phyloP scores from a whole-genome alignment of 805 yeast genomes.

The Yamadazyma philogaea region DNA sequence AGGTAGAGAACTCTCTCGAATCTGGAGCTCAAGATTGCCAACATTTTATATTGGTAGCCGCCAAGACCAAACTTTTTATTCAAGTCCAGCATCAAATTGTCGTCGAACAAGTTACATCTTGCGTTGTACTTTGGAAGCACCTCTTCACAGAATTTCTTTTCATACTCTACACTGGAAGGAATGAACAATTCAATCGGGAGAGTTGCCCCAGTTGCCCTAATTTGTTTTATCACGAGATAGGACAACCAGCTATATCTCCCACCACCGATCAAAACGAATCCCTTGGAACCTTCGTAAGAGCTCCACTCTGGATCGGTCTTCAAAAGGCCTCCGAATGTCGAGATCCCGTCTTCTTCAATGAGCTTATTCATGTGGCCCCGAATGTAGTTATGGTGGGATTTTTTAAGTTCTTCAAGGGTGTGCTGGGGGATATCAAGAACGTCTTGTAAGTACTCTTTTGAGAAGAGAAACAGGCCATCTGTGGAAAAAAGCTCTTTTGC shows the following conservation, averaged over 20 bases:
- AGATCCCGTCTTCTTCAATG: conserved; percentile 22
- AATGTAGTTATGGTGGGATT: conserved; percentile 36
- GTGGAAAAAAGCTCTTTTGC: conserved; percentile 44
- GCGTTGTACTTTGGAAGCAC: conserved; percentile 44
- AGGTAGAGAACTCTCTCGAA: conserved; percentile 47
- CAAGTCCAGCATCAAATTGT: conserved; percentile 16
- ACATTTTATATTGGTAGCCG: conserved; percentile 51
- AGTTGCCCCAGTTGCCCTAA: conserved; percentile 41
- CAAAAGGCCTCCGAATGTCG: conserved; percentile 35
- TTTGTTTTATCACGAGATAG: conserved; percentile 46
- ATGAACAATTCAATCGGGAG: conserved; percentile 52
- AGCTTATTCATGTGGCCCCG: conserved; percentile 27
- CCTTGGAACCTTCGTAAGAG: conserved; percentile 28
- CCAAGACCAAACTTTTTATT: conserved; percentile 25
- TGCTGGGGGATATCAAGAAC: conserved; percentile 40
- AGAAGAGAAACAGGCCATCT: conserved; percentile 41
- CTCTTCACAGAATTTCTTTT: conserved; percentile 43
- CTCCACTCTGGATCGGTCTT: conserved; percentile 40
- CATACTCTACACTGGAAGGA: conserved; percentile 44
- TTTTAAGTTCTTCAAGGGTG: conserved; percentile 31
- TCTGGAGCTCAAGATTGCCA: conserved; percentile 60
- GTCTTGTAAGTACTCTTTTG: conserved; percentile 43
- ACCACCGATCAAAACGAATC: conserved; percentile 53
- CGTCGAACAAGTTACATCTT: conserved; percentile 44
- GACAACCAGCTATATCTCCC: conserved; percentile 51